Evolutionary conservation across 371 early-diverging fungal genomes (phyloP).

Genomic region (Dichotomocladium elegans): DNA sequence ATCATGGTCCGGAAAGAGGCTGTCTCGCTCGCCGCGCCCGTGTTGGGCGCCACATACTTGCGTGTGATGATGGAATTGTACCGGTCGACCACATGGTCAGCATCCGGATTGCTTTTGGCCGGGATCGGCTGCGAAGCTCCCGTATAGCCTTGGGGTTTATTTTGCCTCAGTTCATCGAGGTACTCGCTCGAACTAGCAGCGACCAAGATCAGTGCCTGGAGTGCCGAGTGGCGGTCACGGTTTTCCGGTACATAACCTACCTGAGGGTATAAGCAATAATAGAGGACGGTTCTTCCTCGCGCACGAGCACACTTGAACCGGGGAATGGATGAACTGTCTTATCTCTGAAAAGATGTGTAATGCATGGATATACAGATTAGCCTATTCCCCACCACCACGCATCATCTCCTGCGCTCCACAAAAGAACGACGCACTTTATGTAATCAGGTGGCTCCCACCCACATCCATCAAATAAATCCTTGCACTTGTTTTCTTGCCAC

Average conservation of each 20-base stretch:
- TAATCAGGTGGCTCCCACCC: slow-evolving; percentile 38
- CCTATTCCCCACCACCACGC: neutral
- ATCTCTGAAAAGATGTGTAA: too few species aligned
- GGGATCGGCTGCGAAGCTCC: neutral
- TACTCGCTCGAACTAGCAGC: slow-evolving; percentile 11
- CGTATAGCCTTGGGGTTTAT: too few species aligned
- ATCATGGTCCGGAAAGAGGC: slow-evolving; percentile 40
- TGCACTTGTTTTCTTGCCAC: slow-evolving; percentile 26
- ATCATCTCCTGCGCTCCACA: neutral
- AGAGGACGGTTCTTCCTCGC: slow-evolving; percentile 89
- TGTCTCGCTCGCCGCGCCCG: slow-evolving; percentile 26
- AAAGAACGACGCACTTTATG: slow-evolving; percentile 4
- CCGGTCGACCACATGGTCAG: slow-evolving; percentile 15
- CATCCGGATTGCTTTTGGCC: neutral
- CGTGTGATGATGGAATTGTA: slow-evolving; percentile 35
- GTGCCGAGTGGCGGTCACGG: too few species aligned
- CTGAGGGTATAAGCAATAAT: slow-evolving; percentile 85
- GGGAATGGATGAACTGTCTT: slow-evolving; percentile 72
- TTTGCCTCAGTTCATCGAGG: slow-evolving; percentile 8
- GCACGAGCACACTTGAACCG: slow-evolving; percentile 80
- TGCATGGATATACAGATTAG: neutral
- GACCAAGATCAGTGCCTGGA: neutral
- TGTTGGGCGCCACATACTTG: slow-evolving; percentile 28
- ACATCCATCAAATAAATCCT: slow-evolving; percentile 13
- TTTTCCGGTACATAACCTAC: too few species aligned